These are phyloP conservation scores for Russula sp. DNA, from an alignment of 768 basidiomycete genomes.

Conservation along the genomic window DNA sequence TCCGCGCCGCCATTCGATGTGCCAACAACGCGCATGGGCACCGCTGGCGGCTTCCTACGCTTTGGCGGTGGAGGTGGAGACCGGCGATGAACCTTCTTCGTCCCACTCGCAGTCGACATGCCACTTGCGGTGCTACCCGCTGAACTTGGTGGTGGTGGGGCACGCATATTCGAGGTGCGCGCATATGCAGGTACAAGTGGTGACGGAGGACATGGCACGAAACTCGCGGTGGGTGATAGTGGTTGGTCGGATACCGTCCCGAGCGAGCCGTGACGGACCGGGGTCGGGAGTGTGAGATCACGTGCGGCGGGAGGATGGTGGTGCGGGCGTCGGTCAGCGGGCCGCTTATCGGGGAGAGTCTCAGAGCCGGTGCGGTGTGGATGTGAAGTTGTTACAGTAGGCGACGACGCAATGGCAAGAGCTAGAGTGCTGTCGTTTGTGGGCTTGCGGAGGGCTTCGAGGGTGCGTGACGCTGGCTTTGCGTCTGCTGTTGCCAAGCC, in stretches of 20 bases:
- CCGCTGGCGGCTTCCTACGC: slow-evolving; percentile 68
- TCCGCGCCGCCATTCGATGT: slow-evolving; percentile 51
- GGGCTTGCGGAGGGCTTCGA: slow-evolving; percentile 29
- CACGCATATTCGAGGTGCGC: slow-evolving; percentile 30
- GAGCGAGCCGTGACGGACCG: slow-evolving; percentile 16
- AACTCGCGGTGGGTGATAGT: slow-evolving; percentile 23
- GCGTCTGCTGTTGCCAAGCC: background rate
- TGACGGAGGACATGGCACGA: slow-evolving; percentile 29
- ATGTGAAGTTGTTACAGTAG: background rate
- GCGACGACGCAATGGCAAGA: slow-evolving; percentile 23
- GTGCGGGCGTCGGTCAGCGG: background rate
- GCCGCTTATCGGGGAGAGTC: background rate
- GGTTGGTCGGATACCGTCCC: slow-evolving; percentile 34
- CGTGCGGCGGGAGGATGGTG: background rate
- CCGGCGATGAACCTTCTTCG: slow-evolving; percentile 33
- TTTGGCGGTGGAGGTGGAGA: slow-evolving; percentile 64
- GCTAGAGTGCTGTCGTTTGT: slow-evolving; percentile 37
- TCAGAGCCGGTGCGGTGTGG: slow-evolving; percentile 11
- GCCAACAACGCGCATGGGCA: slow-evolving; percentile 45
- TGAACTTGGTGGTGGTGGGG: slow-evolving; percentile 17
- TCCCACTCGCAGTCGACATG: slow-evolving; percentile 5
- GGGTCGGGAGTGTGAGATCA: background rate
- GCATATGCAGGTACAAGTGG: slow-evolving; percentile 26
- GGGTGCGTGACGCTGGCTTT: slow-evolving; percentile 18
- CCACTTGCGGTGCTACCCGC: slow-evolving; percentile 1